phyloP scores from a whole-genome alignment of 2,329 filamentous ascomycete genomes.

The Alternaria sp. region DNA sequence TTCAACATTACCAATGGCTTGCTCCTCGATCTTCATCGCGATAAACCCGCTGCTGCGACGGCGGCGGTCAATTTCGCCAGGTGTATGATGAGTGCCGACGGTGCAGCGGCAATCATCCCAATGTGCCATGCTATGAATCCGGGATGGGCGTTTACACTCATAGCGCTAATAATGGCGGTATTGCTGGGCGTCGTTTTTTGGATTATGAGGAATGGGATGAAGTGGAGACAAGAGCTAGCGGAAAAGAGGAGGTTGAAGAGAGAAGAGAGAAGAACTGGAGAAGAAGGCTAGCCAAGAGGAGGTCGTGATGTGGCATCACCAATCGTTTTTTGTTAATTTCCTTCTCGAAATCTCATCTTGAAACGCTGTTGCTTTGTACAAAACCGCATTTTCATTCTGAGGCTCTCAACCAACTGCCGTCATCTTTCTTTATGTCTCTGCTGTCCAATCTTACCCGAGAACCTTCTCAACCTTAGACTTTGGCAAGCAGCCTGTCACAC shows the following conservation, averaged over 20 bases:
- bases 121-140: slow-evolving; percentile 56
- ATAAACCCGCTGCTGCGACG: slow-evolving; percentile 53
- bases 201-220: slow-evolving; percentile 46
- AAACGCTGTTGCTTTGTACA: neutral
- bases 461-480: neutral
- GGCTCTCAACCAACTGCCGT: neutral
- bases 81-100: slow-evolving; percentile 51
- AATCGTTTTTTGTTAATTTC: neutral
- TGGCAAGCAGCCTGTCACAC: too few species aligned
- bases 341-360: neutral
- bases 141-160: slow-evolving; percentile 59
- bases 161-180: slow-evolving; percentile 40
- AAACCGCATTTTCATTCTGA: neutral
- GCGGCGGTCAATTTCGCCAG: slow-evolving; percentile 51
- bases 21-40: slow-evolving; percentile 55
- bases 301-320: neutral
- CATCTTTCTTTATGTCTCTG: too few species aligned
- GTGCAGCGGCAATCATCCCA: slow-evolving; percentile 50
- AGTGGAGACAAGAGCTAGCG: slow-evolving; percentile 39
- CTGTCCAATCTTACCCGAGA: neutral
- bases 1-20: slow-evolving; percentile 58
- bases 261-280: slow-evolving; percentile 16
- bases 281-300: neutral
- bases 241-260: slow-evolving; percentile 27
- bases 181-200: slow-evolving; percentile 39